phyloP scores from a whole-genome alignment of 176 grass and related monocot species.

The Poa annua region DNA sequence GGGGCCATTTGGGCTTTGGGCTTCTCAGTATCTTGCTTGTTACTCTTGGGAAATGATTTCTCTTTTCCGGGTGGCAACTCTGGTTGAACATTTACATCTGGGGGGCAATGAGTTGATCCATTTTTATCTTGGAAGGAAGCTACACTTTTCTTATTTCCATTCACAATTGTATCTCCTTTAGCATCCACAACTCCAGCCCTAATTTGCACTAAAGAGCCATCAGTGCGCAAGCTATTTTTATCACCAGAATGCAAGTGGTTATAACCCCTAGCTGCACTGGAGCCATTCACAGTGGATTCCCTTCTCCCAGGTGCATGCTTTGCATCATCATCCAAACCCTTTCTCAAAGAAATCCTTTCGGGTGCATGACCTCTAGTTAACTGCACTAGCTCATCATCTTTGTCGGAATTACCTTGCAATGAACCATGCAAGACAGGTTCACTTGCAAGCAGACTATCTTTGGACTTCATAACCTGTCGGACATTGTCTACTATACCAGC shows the following conservation, averaged over 20 bases:
- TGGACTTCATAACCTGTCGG: conserved; percentile 38
- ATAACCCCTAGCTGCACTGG: conserved; percentile 47
- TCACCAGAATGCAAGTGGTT: conserved; percentile 48
- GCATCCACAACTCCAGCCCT: conserved; percentile 37
- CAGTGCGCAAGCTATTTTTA: conserved; percentile 45
- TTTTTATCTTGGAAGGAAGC: conserved; percentile 51
- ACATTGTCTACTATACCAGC: conserved; percentile 48
- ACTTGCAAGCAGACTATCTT: conserved; percentile 50
- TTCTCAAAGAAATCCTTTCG: conserved; percentile 33
- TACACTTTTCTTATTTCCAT: conserved; percentile 45
- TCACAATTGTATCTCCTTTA: conserved; percentile 38
- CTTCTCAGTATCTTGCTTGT: conserved; percentile 58
- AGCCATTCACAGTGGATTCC: conserved; percentile 44
- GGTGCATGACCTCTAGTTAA: conserved; percentile 45
- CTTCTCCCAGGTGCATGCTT: conserved; percentile 58
- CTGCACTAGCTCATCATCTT: conserved; percentile 45
- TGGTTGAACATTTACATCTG: conserved; percentile 40
- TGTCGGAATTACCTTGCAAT: conserved; percentile 56
- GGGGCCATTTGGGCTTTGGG: conserved; percentile 42
- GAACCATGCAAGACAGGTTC: conserved; percentile 48
- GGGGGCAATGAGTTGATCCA: conserved; percentile 43
- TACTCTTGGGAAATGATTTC: conserved; percentile 52
- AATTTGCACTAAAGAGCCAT: conserved; percentile 40
- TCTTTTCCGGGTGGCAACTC: conserved; percentile 48
- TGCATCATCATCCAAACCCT: conserved; percentile 44